phyloP scores from a whole-genome alignment of 306 rosid genomes.

The Vigna reflexopilosa region DNA sequence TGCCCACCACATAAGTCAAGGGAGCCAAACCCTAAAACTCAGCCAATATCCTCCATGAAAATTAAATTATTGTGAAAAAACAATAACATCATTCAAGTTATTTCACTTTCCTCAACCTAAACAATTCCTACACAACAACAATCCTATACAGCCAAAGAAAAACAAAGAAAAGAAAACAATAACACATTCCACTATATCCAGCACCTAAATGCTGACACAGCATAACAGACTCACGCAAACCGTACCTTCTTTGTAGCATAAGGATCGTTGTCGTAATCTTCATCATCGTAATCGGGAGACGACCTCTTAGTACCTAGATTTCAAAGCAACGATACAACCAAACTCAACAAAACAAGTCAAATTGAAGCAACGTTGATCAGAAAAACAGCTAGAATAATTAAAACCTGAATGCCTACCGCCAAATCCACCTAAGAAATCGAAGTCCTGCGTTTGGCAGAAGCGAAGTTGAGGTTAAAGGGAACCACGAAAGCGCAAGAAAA shows the following conservation, averaged over 20 bases:
- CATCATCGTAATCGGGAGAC: constrained; percentile 81
- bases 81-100: constrained; percentile 19
- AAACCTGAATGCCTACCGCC: constrained; percentile 72
- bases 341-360: constrained; percentile 24
- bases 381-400: constrained; percentile 10
- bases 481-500: neutral
- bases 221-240: neutral
- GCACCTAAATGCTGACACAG: neutral
- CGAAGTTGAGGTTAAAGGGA: constrained; percentile 13
- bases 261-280: constrained; percentile 66
- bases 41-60: neutral
- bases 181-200: neutral
- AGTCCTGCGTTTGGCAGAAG: constrained; percentile 59
- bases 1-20: neutral
- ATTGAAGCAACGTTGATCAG: constrained; percentile 15
- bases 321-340: neutral
- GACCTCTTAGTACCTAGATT: constrained; percentile 75
- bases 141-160: neutral
- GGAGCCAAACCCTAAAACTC: neutral
- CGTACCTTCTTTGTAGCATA: constrained; percentile 75
- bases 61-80: no score
- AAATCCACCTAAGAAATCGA: constrained; percentile 83
- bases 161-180: neutral
- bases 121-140: neutral
- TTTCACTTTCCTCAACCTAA: constrained; percentile 2